A percentile compares a stretch with the other conserved stretches of the same genome.
phyloP scores from a whole-genome alignment of 2,329 filamentous ascomycete genomes.

The Fusarium piperis region DNA sequence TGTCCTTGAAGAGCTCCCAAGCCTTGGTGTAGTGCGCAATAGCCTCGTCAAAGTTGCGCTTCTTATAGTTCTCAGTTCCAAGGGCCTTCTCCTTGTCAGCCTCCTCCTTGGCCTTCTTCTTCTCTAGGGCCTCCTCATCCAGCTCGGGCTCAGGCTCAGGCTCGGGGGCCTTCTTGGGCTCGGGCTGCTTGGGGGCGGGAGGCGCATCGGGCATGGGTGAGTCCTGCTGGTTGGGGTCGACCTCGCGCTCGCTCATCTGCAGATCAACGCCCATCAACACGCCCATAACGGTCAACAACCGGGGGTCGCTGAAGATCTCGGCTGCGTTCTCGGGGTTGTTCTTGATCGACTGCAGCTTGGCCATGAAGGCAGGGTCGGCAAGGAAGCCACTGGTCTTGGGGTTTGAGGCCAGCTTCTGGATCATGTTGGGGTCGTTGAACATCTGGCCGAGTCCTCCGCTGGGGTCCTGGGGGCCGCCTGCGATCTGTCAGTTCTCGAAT shows the following conservation, averaged over 20 bases:
- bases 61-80: constrained; percentile 97
- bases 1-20: constrained; percentile 95
- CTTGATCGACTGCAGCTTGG: constrained; percentile 83
- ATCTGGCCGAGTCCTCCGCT: constrained; percentile 84
- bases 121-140: constrained; percentile 84
- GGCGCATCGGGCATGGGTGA: constrained; percentile 79
- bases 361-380: constrained; percentile 87
- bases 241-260: constrained; percentile 57
- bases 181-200: constrained; percentile 51
- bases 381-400: constrained; percentile 90
- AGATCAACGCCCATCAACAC: constrained; percentile 95
- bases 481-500: constrained; percentile 4
- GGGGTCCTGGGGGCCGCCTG: constrained; percentile 63
- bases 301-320: constrained; percentile 85
- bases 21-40: constrained; percentile 95
- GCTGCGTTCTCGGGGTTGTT: constrained; percentile 82
- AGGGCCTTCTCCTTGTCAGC: constrained; percentile 95
- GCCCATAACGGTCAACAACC: constrained; percentile 93
- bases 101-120: constrained; percentile 90
- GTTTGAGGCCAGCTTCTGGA: constrained; percentile 91
- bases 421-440: constrained; percentile 91
- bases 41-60: constrained; percentile 93
- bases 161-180: constrained; percentile 65
- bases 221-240: constrained; percentile 61
- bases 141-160: constrained; percentile 74